Base-by-base conservation (phyloP, 352 stramenopile genomes). In the Pythium utonaiense region DNA sequence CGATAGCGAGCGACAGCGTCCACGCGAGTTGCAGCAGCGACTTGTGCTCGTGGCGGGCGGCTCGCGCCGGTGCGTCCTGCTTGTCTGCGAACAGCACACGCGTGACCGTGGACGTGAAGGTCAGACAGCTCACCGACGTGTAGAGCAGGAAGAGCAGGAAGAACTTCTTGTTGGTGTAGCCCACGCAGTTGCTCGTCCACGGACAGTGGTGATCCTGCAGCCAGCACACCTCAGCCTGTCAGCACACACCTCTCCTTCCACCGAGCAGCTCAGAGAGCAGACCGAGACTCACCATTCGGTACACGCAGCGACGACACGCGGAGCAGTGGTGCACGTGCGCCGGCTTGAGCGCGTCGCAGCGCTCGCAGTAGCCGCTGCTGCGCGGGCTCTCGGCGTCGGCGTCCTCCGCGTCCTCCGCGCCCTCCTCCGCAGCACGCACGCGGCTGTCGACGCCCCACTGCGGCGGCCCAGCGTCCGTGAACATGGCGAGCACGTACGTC, bases 141-240 rank as follows among this genome's bases (percentile, higher is more conserved):
- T 93, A 93, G 1, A 88, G 14, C 19, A 93, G 61, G 57, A 93
- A 93, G 41, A 93, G 78, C 60, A 93, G 33, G 53, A 93, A 93
- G 67, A 73, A 80, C 70, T 91, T 93, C 57, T 95, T 92, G 69
- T 91, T 95, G 66, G 69, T 78, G 71, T 71, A 88, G 7, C 77
- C 86, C n/a, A 95, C 80, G 68, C 86, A 95, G 60, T 93, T 95
- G 64, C 71, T 82, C 4, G 77, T 91, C 86, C 83, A 95, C 53
- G 86, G 83, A 48, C 84, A 93, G 57, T 93, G 86, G 55, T 95
- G 84, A 57, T 95, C 81, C 72, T 80, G 36, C 25, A 47, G 7
- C 16, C 5, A 16, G 33, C 41, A 53, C 10, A 53, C 22, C 12
- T 19, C 24, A 38, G 22, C 4, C 21, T 24, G 14, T 16, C 24